Percentiles rank a stretch among this genome's conserved stretches.
Evolutionary conservation across 371 early-diverging fungal genomes (phyloP).

Genomic region (Rhizopus delemar): DNA sequence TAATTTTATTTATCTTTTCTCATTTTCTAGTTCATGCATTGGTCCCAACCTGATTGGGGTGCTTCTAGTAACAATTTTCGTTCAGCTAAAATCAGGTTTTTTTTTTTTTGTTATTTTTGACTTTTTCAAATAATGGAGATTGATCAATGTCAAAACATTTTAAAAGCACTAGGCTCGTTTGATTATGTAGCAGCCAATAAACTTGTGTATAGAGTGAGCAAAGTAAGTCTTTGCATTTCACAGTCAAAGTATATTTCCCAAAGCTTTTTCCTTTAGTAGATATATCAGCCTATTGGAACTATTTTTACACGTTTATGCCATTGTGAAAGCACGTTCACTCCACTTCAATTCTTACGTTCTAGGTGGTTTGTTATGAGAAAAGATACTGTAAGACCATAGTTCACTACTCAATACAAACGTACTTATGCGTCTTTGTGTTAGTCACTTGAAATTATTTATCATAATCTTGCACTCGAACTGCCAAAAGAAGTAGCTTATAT

Average conservation of each 20-base stretch:
- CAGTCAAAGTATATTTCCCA: not conserved
- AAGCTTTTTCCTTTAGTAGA: slow-evolving; percentile 12
- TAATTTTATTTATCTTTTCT: no score
- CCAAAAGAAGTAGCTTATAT: slow-evolving; percentile 30
- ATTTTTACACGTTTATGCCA: slow-evolving; percentile 33
- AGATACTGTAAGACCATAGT: slow-evolving; percentile 35
- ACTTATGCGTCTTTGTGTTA: slow-evolving; percentile 1
- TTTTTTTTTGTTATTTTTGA: slow-evolving; percentile 1
- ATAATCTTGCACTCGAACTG: slow-evolving; percentile 35
- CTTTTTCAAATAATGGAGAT: slow-evolving; percentile 17
- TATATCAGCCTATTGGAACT: slow-evolving; percentile 34
- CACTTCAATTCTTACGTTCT: slow-evolving; percentile 43
- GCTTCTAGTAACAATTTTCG: not conserved
- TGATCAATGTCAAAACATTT: slow-evolving; percentile 29
- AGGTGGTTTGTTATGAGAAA: slow-evolving; percentile 52
- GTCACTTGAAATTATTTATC: slow-evolving; percentile 38
- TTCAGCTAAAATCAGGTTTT: not conserved
- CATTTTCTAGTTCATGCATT: no score
- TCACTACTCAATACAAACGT: not conserved
- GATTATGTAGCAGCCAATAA: slow-evolving; percentile 60
- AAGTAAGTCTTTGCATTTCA: slow-evolving; percentile 24
- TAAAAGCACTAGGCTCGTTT: slow-evolving; percentile 61
- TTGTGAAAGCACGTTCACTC: slow-evolving; percentile 39
- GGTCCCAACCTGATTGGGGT: not conserved
- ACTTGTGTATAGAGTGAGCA: slow-evolving; percentile 39